Evolutionary conservation across 306 rosid species (phyloP), one percentile per base, ranked within the genome.

Genomic region (Dryas drummondii): DNA sequence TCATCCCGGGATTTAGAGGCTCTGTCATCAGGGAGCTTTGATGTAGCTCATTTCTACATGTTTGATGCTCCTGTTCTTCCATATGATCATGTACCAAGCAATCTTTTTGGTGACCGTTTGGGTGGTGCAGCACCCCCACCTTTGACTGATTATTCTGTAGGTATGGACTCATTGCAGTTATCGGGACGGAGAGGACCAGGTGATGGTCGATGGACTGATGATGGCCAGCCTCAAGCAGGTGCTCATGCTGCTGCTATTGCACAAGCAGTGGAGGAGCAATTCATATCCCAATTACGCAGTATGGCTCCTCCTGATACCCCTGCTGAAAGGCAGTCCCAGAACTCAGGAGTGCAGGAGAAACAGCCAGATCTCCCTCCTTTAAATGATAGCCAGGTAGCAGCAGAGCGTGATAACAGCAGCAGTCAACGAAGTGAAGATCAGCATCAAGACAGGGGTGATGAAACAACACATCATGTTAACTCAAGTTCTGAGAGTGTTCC

Each of bases 181-280:
- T 86, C 91, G 9, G 97, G 96, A 69, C 85, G 97, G 73, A 88
- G 99, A 84, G 97, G 93, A 72, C 79, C 80, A 46, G 89, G 93
- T 72, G 87, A 89, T 78, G 96, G 98, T 72, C 90, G 99, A 78
- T 94, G 99, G 99, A 94, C 99, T 53, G 97, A 91, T 92, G 99
- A 92, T 82, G 99, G 99, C 55, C 99, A 85, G 78, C 97, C 99
- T 51, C 99, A 92, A 86, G 97, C 90, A 75, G 81, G 88, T 77
- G 87, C 91, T 78, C 96, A 90, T 76, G 93, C 97, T 3, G 91
- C 89, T 78, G 84, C 90, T 72, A 83, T 94, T 85, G 99, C 97
- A 3, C 97, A 94, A 78, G 96, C 96, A 41, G 90, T 94, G 32
- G 99, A 94, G 93, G 96, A 84, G 73, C 90, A 84, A 51, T 94